A percentile compares a stretch with the other conserved stretches of the same genome.
Evolutionary conservation across 139 green algal species (phyloP).

Genomic region (Chloropicon primus): DNA sequence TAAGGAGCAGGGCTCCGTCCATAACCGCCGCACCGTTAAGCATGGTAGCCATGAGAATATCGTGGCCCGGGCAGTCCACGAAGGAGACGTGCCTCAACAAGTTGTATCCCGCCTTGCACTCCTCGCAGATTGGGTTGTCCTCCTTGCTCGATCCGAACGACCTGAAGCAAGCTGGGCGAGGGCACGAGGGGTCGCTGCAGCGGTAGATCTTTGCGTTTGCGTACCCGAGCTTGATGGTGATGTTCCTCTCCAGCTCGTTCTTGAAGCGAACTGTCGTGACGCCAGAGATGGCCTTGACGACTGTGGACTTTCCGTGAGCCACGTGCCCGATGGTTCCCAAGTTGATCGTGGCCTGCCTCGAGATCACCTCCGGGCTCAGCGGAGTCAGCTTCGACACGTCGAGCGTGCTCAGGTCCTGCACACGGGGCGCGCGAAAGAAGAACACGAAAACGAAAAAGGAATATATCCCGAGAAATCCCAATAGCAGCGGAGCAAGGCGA

Average conservation of each 20-base stretch:
- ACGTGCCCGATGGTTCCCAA: constrained; percentile 99
- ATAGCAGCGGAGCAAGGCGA: no score
- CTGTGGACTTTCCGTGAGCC: constrained; percentile 97
- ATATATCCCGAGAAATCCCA: background rate
- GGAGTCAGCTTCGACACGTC: constrained; percentile 76
- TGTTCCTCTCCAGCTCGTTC: constrained; percentile 99
- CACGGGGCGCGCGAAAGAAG: background rate
- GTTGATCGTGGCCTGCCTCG: constrained; percentile 97
- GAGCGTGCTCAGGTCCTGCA: constrained; percentile 77
- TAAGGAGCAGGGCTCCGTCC: constrained; percentile 95
- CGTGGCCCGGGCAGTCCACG: constrained; percentile 97
- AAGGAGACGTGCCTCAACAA: constrained; percentile 94
- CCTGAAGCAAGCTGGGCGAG: constrained; percentile 65
- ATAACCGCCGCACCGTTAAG: constrained; percentile 99
- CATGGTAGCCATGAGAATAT: constrained; percentile 99
- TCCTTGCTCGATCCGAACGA: constrained; percentile 85
- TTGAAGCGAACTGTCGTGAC: constrained; percentile 98
- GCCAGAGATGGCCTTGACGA: constrained; percentile 98
- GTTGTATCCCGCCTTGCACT: constrained; percentile 79
- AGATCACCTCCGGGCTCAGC: constrained; percentile 95
- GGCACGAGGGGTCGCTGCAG: constrained; percentile 63
- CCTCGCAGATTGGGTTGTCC: constrained; percentile 61
- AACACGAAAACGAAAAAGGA: background rate
- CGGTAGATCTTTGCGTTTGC: constrained; percentile 99
- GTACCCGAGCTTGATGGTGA: constrained; percentile 99